Evolutionary conservation across 176 grass and related monocot genomes (phyloP).

Genomic region (Oryza coarctata): DNA sequence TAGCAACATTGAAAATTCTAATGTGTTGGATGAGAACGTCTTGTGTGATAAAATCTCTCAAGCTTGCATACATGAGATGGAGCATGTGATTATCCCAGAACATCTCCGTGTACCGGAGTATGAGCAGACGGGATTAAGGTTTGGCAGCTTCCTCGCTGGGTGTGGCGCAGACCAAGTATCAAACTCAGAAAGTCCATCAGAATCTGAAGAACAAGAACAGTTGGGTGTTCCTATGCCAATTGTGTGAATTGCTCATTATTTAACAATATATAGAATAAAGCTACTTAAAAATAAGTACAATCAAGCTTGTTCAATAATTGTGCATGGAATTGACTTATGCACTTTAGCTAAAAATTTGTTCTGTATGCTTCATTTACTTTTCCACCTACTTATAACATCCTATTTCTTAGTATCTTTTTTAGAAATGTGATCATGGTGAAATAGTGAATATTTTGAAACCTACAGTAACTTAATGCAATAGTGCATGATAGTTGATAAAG

Average conservation of each 20-base stretch:
- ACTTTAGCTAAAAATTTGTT: background rate
- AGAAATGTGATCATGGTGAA: background rate
- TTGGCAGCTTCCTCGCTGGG: conserved; percentile 70
- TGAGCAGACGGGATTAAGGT: conserved; percentile 59
- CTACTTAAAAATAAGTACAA: background rate
- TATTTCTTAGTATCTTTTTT: background rate
- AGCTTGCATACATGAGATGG: conserved; percentile 44
- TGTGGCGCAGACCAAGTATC: conserved; percentile 37
- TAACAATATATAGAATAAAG: background rate
- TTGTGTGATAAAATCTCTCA: conserved; percentile 59
- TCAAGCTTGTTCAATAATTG: background rate
- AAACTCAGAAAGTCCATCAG: conserved; percentile 23
- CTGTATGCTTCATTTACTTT: background rate
- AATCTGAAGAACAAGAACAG: conserved; percentile 50
- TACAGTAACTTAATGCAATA: background rate
- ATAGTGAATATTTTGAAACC: background rate
- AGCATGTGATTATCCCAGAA: conserved; percentile 75
- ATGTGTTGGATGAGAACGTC: conserved; percentile 27
- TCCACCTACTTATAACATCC: background rate
- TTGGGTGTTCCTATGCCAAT: conserved; percentile 48
- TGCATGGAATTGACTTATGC: background rate
- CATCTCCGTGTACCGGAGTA: conserved; percentile 71
- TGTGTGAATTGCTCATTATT: background rate
- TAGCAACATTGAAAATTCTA: conserved; percentile 35
- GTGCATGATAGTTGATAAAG: background rate